Evolutionary conservation across 179 eudicot genomes (phyloP), one percentile per base, ranked within the genome.

Genomic region (Spinacia oleracea): DNA sequence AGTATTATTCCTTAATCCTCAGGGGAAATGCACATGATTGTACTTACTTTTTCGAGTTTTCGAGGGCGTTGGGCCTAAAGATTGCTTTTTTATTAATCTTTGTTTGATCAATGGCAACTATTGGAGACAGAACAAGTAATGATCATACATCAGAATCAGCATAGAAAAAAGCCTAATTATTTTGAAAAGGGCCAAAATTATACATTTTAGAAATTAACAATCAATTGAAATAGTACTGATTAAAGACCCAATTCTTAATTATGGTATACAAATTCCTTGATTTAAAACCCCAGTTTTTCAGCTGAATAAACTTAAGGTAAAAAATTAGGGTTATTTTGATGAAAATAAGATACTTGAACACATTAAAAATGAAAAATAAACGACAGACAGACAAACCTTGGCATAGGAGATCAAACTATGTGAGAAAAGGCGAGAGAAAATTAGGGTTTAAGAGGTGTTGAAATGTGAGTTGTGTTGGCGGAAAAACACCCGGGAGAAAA

Each of bases 11-110:
- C 35, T 27, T 8, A 75, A 14, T 34, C 62, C 45, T 27, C 1
- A 18, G 4, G 27, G 14, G 18, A 20, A 32, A 65, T 46, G 62
- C 62, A 11, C 38, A 64, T 46, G 62, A 60, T 8, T 31, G 50
- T 11, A 18, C 78, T 43, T 75, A 62, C 43, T 75, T 60, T 38
- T 34, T 45, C 48, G 32, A 43, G 53, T 15, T 48, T 48, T 48
- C 53, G 53, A 48, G 53, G 53, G 53, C 38, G 15, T 18, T 25
- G 16, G 42, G 66, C 38, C 48, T 62, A 74, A 43, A 60, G 25
- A 75, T 60, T 42, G 70, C 59, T 75, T 31, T 69, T 69, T 15
- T 10, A 10, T 66, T 18, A 76, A 64, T 25, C n/a, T 48, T 21
- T 31, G 62, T 74, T 74, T 59, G 23, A 62, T 25, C 7, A 55